Base-by-base conservation (phyloP, 2,329 filamentous ascomycete genomes). In the Purpureocillium takamizusanense region DNA sequence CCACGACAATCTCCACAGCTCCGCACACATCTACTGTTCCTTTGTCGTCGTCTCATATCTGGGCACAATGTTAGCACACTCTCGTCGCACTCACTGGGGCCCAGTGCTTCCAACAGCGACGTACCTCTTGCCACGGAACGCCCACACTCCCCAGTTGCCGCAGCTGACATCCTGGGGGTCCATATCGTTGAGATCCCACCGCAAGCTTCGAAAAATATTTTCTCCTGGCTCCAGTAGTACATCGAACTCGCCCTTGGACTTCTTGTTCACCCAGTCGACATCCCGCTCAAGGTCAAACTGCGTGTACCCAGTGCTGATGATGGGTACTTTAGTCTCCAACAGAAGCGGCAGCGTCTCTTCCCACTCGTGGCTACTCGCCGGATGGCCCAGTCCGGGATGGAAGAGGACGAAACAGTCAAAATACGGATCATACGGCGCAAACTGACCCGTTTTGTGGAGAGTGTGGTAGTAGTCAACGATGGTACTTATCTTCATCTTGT, bases 391-490 rank as follows among this genome's bases (percentile, higher is more conserved):
- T 8, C 94, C 94, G 0, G 94, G 94, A 55, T 98, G 94, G 72
- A 97, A 98, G 37, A 95, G 75, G 53, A 98, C 81, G 56, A 98
- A 95, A 61, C 86, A 92, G 68, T 98, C 92, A 60, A 98, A 95
- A 66, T 98, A 98, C 1, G 92, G 92, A 57, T 98, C 92, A 57
- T 94, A 95, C 0, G 94, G 92, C 41, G 85, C 79, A 66, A 97
- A 98, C 56, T 89, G 76, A 35, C 87, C 83, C 0, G 90, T 85
- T 57, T 88, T 79, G 66, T 98, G 90, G 50, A 98, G 77, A 3
- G 86, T 97, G 63, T 98, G 90, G 67, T 94, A 98, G 66, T 98
- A 95, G 51, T 98, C 92, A 37, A 97, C 90, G 54, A 89, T 95
- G 1, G 94, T 98, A 59, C 83, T 92, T 54, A 98, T 94, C 69